A percentile compares a stretch with the other conserved stretches of the same genome.
Evolutionary conservation across 805 yeast genomes (phyloP).

Genomic region (Sugiyamaella floridensis): DNA sequence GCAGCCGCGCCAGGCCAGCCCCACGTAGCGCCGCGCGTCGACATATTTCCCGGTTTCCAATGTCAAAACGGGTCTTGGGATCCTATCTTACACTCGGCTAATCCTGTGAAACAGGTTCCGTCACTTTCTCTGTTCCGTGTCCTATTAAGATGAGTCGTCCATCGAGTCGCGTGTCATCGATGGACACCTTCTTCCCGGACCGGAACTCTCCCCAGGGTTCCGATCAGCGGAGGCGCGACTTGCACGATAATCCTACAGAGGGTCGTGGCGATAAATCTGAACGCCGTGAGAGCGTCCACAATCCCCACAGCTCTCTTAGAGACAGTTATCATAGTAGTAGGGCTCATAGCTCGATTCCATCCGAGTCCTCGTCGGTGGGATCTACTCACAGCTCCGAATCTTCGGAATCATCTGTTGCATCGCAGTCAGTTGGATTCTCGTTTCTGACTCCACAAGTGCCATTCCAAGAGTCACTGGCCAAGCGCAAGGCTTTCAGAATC

Average conservation of each 20-base stretch:
- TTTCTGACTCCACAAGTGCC: neutral
- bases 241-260: no score
- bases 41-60: neutral
- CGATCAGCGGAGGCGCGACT: no score
- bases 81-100: no score
- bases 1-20: neutral
- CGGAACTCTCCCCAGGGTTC: neutral
- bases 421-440: neutral
- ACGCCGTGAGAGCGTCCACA: neutral
- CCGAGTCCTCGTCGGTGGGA: neutral
- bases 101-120: no score
- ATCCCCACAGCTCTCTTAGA: neutral
- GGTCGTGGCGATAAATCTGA: no score
- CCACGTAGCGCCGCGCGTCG: neutral
- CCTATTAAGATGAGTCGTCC: neutral
- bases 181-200: neutral
- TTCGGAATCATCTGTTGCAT: neutral
- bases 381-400: neutral
- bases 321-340: neutral
- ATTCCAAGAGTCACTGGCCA: constrained; percentile 11
- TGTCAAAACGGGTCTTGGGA: no score
- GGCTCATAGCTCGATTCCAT: neutral
- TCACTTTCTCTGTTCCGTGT: neutral
- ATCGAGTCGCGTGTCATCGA: neutral
- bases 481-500: constrained; percentile 28